Conservation (phyloP, 805 yeast genomes). For the Saturnispora mendoncae region DNA sequence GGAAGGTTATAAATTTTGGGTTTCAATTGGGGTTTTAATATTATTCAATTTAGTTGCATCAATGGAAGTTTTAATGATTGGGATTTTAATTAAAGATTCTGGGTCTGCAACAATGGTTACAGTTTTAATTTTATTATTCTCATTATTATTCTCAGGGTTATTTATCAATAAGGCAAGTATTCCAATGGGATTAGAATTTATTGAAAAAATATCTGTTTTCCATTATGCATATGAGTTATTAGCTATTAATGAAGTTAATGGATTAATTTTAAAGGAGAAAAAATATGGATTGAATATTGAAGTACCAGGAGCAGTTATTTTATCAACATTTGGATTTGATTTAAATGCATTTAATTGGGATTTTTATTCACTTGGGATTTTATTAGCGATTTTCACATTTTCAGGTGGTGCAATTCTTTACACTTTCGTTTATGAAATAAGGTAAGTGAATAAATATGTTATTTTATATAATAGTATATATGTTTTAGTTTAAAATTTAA, state of each 20-base stretch:
- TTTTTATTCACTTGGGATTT: constrained; percentile 46
- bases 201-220: constrained; percentile 81
- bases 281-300: constrained; percentile 91
- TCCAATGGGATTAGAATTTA: constrained; percentile 46
- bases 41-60: constrained; percentile 84
- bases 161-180: constrained; percentile 72
- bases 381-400: constrained; percentile 49
- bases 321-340: constrained; percentile 90
- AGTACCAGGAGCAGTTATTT: constrained; percentile 95
- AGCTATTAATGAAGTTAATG: constrained; percentile 85
- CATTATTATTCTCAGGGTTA: constrained; percentile 86
- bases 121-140: constrained; percentile 72
- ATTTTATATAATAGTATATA: too few species aligned
- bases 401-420: constrained; percentile 72
- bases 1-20: constrained; percentile 64
- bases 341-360: constrained; percentile 70
- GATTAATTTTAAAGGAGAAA: constrained; percentile 72
- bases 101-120: constrained; percentile 90
- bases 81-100: constrained; percentile 78
- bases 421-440: constrained; percentile 62
- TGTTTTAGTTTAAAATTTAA: not conserved
- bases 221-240: constrained; percentile 95
- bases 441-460: too few species aligned
- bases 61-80: constrained; percentile 75
- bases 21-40: constrained; percentile 60